phyloP scores from a whole-genome alignment of 2,329 filamentous ascomycete species.

The Colletotrichum coccodes region DNA sequence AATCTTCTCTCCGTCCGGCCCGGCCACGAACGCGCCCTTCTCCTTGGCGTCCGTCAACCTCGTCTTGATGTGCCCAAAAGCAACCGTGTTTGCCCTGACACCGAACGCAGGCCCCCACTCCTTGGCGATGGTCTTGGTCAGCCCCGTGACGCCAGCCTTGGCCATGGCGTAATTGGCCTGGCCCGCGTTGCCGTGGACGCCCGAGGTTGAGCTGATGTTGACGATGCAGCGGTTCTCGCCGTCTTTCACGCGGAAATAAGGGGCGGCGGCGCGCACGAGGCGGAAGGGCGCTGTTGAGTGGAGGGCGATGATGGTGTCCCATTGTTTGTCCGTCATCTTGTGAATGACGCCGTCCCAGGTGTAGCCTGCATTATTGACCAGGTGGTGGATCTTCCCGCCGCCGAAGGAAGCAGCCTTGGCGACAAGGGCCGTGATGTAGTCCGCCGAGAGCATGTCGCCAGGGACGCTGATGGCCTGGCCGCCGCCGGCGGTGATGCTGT shows the following conservation, averaged over 20 bases:
- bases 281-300: conserved; percentile 90
- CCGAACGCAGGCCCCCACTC: conserved; percentile 90
- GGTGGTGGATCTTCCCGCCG: conserved; percentile 87
- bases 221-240: conserved; percentile 81
- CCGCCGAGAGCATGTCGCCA: conserved; percentile 79
- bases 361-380: conserved; percentile 92
- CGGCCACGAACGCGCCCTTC: conserved; percentile 80
- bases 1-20: conserved; percentile 80
- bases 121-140: conserved; percentile 89
- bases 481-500: conserved; percentile 73
- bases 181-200: conserved; percentile 88
- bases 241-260: conserved; percentile 89
- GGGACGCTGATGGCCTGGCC: conserved; percentile 77
- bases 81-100: conserved; percentile 84
- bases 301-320: conserved; percentile 86
- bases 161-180: conserved; percentile 89
- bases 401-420: conserved; percentile 82
- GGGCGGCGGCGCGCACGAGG: conserved; percentile 81
- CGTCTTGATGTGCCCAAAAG: conserved; percentile 85
- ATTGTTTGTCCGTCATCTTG: conserved; percentile 92
- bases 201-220: conserved; percentile 85
- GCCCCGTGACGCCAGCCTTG: conserved; percentile 84
- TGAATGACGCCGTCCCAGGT: conserved; percentile 93
- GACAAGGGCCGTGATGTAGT: conserved; percentile 79
- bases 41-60: conserved; percentile 87